These are phyloP conservation scores for Sistotremastrum suecicum DNA, from an alignment of 768 basidiomycete genomes.

Conservation along the genomic window DNA sequence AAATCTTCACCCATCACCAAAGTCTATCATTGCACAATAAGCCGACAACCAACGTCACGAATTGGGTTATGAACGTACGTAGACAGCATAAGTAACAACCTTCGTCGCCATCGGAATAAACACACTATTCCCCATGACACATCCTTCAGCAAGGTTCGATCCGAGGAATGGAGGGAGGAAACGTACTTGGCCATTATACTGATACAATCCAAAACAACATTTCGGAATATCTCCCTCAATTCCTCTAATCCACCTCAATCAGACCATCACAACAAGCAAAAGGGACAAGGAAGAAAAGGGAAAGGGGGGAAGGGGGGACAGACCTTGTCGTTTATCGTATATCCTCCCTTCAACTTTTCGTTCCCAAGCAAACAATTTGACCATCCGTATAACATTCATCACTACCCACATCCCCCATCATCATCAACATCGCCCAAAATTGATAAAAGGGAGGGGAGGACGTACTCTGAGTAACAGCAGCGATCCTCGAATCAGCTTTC, in stretches of 20 bases:
- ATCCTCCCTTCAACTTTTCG: conserved; percentile 35
- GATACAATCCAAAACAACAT: conserved; percentile 21
- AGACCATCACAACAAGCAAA: conserved; percentile 16
- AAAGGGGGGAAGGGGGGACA: too few relatives aligned
- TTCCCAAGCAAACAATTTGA: conserved; percentile 35
- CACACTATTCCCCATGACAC: too few relatives aligned
- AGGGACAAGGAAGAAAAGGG: too few relatives aligned
- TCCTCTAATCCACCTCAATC: conserved; percentile 35
- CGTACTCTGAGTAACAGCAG: conserved; percentile 33
- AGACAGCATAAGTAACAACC: conserved; percentile 7
- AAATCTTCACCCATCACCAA: conserved; percentile 23
- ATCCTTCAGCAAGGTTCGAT: too few relatives aligned
- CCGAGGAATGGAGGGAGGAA: conserved; percentile 26
- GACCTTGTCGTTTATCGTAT: conserved; percentile 33
- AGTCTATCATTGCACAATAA: conserved; percentile 12
- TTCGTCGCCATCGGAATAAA: not conserved
- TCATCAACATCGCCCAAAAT: too few relatives aligned
- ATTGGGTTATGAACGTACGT: too few relatives aligned
- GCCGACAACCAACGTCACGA: too few relatives aligned
- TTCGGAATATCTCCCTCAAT: not conserved
- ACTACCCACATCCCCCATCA: too few relatives aligned
- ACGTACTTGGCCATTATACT: conserved; percentile 55
- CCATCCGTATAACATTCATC: conserved; percentile 27
- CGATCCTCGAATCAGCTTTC: conserved; percentile 31
- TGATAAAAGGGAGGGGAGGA: too few relatives aligned